These are phyloP conservation scores for Lepiota venenata DNA, from an alignment of 768 basidiomycete species.

Conservation along the genomic window DNA sequence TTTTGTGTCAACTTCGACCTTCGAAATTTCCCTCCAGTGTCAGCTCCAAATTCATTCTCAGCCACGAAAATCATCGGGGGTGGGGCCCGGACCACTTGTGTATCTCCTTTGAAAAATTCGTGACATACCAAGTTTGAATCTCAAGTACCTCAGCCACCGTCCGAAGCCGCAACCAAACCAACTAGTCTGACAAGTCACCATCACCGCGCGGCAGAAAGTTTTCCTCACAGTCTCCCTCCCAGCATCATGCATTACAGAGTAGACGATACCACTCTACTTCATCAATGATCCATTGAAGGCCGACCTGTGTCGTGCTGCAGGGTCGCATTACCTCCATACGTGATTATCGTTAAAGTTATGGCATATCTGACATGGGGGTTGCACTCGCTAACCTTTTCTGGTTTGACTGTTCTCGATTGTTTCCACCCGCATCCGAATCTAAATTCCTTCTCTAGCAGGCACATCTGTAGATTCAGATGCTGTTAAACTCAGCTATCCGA, in stretches of 20 bases:
- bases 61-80: too few species aligned
- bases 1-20: constrained; percentile 3
- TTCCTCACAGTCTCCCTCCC: neutral
- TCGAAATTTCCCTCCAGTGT: constrained; percentile 2
- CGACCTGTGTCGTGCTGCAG: neutral
- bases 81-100: constrained; percentile 1
- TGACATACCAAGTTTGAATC: too few species aligned
- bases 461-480: constrained; percentile 35
- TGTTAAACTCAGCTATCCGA: constrained; percentile 29
- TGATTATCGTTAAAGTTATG: constrained; percentile 25
- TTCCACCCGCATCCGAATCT: constrained; percentile 30
- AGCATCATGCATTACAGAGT: neutral
- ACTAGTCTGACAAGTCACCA: neutral
- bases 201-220: constrained; percentile 1
- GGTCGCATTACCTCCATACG: constrained; percentile 14
- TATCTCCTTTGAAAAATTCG: neutral
- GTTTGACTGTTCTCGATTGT: constrained; percentile 30
- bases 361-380: constrained; percentile 28
- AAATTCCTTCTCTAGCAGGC: constrained; percentile 34
- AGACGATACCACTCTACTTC: neutral
- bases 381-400: constrained; percentile 39
- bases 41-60: constrained; percentile 1
- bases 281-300: constrained; percentile 1
- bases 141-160: too few species aligned
- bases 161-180: too few species aligned